phyloP scores from a whole-genome alignment of 768 basidiomycete species.

The Tephrocybe sp. region DNA sequence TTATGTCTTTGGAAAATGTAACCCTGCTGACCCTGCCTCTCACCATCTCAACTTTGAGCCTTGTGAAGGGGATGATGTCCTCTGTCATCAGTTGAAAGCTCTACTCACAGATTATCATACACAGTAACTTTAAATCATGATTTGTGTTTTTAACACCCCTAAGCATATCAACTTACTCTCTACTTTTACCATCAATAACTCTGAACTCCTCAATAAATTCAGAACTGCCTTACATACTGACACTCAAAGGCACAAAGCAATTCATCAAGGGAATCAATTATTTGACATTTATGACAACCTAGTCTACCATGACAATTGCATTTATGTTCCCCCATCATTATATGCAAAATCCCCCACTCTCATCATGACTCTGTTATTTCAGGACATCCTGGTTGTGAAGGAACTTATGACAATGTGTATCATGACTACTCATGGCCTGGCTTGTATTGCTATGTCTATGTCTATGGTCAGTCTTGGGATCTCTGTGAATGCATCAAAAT shows the following conservation, averaged over 20 bases:
- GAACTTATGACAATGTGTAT: constrained; percentile 30
- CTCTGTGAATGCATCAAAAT: constrained; percentile 32
- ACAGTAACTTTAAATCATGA: constrained; percentile 18
- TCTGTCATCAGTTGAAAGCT: constrained; percentile 22
- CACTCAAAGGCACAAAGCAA: constrained; percentile 22
- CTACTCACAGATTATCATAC: constrained; percentile 29
- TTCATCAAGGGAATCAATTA: constrained; percentile 13
- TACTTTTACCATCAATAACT: constrained; percentile 24
- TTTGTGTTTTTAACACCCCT: neutral
- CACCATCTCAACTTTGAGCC: constrained; percentile 28
- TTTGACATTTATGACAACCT: constrained; percentile 21
- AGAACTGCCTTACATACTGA: constrained; percentile 19
- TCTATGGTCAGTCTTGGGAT: constrained; percentile 34
- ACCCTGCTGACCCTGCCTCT: constrained; percentile 32
- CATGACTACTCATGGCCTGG: constrained; percentile 44
- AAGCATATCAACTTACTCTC: constrained; percentile 10
- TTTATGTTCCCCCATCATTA: constrained; percentile 3
- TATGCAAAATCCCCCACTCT: constrained; percentile 9
- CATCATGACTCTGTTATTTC: constrained; percentile 32
- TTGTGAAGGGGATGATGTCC: constrained; percentile 28
- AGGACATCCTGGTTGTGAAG: constrained; percentile 24
- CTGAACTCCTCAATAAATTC: constrained; percentile 22
- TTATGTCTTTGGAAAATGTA: constrained; percentile 27
- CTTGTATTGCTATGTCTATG: constrained; percentile 13
- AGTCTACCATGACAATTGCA: neutral